Percentiles rank a stretch among this genome's conserved stretches.
These are phyloP conservation scores for Penicillium sp. DNA, from an alignment of 2,329 filamentous ascomycete genomes.

Conservation along the genomic window DNA sequence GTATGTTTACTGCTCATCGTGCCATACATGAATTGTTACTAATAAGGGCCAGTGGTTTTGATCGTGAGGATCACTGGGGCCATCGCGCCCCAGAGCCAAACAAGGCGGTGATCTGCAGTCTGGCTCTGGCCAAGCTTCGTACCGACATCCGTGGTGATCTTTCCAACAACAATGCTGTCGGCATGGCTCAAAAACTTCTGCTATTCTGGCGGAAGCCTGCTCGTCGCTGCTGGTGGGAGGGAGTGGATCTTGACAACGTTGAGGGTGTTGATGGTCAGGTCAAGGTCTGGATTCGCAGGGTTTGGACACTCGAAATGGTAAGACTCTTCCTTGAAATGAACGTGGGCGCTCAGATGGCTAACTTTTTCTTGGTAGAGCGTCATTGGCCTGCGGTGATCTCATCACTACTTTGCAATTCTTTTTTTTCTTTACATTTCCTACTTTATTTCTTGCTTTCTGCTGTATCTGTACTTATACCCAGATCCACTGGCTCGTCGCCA, in stretches of 20 bases:
- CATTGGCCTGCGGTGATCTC: slow-evolving; percentile 69
- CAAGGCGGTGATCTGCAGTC: slow-evolving; percentile 97
- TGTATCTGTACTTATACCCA: slow-evolving; percentile 29
- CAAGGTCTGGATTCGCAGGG: slow-evolving; percentile 97
- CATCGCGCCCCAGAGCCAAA: slow-evolving; percentile 97
- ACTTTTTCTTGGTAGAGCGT: slow-evolving; percentile 63
- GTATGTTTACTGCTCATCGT: slow-evolving; percentile 58
- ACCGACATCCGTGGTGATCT: slow-evolving; percentile 84
- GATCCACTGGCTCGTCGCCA: slow-evolving; percentile 27
- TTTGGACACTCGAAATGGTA: slow-evolving; percentile 97
- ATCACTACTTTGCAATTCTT: slow-evolving; percentile 7
- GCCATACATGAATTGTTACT: slow-evolving; percentile 20
- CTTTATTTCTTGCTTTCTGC: slow-evolving; percentile 18
- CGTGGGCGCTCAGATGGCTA: slow-evolving; percentile 18
- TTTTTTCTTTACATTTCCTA: slow-evolving; percentile 11
- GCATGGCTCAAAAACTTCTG: slow-evolving; percentile 97
- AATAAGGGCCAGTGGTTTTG: slow-evolving; percentile 72
- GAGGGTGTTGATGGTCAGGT: slow-evolving; percentile 88
- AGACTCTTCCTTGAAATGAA: slow-evolving; percentile 27
- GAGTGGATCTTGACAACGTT: slow-evolving; percentile 85
- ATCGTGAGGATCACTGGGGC: slow-evolving; percentile 93
- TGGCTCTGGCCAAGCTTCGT: slow-evolving; percentile 87
- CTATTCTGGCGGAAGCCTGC: slow-evolving; percentile 98
- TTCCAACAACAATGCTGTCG: slow-evolving; percentile 75
- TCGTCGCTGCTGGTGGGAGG: slow-evolving; percentile 98